These are phyloP conservation scores for Albatrellus ellisii DNA, from an alignment of 768 basidiomycete species.

Conservation along the genomic window DNA sequence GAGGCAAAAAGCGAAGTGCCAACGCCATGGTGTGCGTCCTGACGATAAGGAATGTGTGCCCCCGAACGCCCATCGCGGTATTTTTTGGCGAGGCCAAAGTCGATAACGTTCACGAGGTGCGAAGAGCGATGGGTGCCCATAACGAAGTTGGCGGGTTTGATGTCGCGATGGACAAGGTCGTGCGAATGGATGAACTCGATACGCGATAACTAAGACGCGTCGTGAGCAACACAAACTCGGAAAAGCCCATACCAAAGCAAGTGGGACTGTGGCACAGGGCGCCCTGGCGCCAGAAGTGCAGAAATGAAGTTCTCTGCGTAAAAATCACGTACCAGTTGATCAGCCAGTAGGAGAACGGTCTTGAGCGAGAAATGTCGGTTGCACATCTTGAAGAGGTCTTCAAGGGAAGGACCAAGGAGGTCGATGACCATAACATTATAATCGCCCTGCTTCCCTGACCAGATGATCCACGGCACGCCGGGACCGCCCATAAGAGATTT, in stretches of 20 bases:
- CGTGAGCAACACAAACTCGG: not conserved
- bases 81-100: conserved; percentile 77
- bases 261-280: conserved; percentile 1
- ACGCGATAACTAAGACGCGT: conserved; percentile 76
- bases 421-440: conserved; percentile 99
- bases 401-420: conserved; percentile 81
- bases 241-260: not conserved
- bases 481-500: conserved; percentile 82
- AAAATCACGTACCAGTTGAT: conserved; percentile 66
- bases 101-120: conserved; percentile 81
- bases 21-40: conserved; percentile 66
- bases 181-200: conserved; percentile 95
- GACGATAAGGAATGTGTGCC: conserved; percentile 58
- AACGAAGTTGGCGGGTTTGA: conserved; percentile 98
- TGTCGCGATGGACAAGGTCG: conserved; percentile 90
- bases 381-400: conserved; percentile 80
- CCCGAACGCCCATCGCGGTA: conserved; percentile 54
- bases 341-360: conserved; percentile 86
- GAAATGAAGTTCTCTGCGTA: not conserved
- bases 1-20: conserved; percentile 68
- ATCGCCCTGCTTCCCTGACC: conserved; percentile 82
- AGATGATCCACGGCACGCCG: conserved; percentile 86
- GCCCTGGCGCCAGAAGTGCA: conserved; percentile 1
- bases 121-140: conserved; percentile 72
- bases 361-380: conserved; percentile 90